These are phyloP conservation scores for Boehmeria nivea DNA, from an alignment of 306 rosid species.

Conservation along the genomic window DNA sequence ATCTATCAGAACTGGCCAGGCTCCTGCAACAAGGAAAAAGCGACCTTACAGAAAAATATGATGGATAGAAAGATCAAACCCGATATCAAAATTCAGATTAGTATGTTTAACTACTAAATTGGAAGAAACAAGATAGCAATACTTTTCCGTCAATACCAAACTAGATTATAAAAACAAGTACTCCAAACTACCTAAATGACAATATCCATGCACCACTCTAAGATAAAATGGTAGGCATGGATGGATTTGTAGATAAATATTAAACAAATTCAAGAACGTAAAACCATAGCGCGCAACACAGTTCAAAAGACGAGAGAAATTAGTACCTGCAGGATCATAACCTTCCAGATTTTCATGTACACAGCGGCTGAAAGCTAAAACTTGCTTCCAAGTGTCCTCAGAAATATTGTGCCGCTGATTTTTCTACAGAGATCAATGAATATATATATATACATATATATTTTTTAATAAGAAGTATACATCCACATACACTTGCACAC, in stretches of 20 bases:
- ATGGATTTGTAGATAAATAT: too few species aligned
- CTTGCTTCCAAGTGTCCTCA: slow-evolving; percentile 97
- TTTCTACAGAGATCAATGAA: slow-evolving; percentile 45
- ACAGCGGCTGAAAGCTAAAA: slow-evolving; percentile 86
- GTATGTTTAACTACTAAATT: too few species aligned
- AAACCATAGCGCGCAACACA: background rate
- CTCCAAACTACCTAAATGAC: too few species aligned
- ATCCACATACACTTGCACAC: background rate
- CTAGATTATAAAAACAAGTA: too few species aligned
- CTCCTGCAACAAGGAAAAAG: slow-evolving; percentile 53
- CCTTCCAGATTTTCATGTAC: slow-evolving; percentile 83
- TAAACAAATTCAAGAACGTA: too few species aligned
- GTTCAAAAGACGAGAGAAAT: background rate
- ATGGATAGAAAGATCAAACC: background rate
- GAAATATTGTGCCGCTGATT: slow-evolving; percentile 91
- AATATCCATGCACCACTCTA: too few species aligned
- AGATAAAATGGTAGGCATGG: too few species aligned
- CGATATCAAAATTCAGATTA: background rate
- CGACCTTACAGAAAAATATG: slow-evolving; percentile 4
- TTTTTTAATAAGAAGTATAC: too few species aligned
- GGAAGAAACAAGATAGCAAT: too few species aligned
- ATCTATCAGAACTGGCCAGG: slow-evolving; percentile 97
- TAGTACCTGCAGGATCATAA: slow-evolving; percentile 92
- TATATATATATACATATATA: too few species aligned
- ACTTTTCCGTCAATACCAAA: too few species aligned